Evolutionary conservation across 2,329 filamentous ascomycete species (phyloP).

Genomic region (Tolypocladium sp.): DNA sequence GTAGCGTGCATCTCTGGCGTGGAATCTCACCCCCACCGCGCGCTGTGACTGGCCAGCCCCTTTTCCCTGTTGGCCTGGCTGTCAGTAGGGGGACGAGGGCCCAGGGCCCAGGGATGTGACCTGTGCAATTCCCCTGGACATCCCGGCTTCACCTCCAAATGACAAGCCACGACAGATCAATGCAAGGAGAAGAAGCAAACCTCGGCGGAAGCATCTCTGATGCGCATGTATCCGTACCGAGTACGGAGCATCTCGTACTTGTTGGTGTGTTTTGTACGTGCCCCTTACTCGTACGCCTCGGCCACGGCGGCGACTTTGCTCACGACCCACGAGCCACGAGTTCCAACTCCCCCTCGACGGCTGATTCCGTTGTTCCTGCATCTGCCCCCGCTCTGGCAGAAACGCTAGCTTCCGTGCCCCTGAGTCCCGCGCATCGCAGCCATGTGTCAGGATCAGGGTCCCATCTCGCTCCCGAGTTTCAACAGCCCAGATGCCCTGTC

Average conservation of each 20-base stretch:
- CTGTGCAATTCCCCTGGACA: not conserved
- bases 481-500: not conserved
- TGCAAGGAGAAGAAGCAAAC: not conserved
- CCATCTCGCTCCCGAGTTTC: not conserved
- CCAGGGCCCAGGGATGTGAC: not conserved
- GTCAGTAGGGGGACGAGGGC: not conserved
- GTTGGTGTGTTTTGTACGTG: not conserved
- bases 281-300: too few relatives aligned
- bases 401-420: not conserved
- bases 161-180: not conserved
- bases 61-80: not conserved
- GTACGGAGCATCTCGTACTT: not conserved
- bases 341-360: too few relatives aligned
- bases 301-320: too few relatives aligned
- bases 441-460: too few relatives aligned
- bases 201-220: not conserved
- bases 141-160: not conserved
- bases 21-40: not conserved
- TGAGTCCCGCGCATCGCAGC: too few relatives aligned
- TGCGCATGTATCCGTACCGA: not conserved
- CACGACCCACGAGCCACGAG: too few relatives aligned
- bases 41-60: not conserved
- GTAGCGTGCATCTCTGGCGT: not conserved
- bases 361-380: too few relatives aligned
- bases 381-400: not conserved